Percentiles rank a stretch among this genome's conserved stretches.
Evolutionary conservation across 179 eudicot species (phyloP).

Genomic region (Amaranthus tricolor): DNA sequence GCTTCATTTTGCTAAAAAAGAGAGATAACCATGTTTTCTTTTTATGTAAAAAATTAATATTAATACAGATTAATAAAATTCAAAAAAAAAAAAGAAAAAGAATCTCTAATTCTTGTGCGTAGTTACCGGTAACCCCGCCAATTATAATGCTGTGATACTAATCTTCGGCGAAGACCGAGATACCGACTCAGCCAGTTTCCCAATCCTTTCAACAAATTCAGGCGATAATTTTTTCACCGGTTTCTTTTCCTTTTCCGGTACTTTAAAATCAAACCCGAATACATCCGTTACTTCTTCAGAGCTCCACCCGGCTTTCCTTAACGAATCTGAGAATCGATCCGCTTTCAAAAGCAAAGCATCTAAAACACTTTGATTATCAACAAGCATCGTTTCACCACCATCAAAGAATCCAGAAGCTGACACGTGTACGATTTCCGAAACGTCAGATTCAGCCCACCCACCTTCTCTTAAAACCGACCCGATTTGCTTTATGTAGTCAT

Average conservation of each 20-base stretch:
- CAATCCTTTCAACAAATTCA: conserved; percentile 61
- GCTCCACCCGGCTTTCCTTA: conserved; percentile 89
- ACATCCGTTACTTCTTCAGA: conserved; percentile 87
- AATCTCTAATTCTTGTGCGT: conserved; percentile 21
- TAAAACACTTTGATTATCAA: conserved; percentile 72
- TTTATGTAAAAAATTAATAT: background rate
- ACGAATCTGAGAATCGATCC: conserved; percentile 66
- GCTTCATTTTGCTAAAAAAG: conserved; percentile 2
- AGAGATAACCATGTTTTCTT: conserved; percentile 11
- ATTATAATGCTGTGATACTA: conserved; percentile 23
- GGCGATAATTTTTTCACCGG: conserved; percentile 63
- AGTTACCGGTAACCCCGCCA: conserved; percentile 31
- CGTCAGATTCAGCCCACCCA: conserved; percentile 82
- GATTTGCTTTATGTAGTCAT: conserved; percentile 51
- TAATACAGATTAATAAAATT: background rate
- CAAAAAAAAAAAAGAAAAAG: conserved; percentile 4
- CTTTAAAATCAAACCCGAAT: conserved; percentile 70
- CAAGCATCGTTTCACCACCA: conserved; percentile 66
- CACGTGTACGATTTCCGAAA: conserved; percentile 68
- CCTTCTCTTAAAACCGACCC: conserved; percentile 79
- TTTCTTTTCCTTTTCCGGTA: conserved; percentile 49
- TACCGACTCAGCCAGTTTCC: conserved; percentile 76
- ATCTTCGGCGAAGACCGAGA: conserved; percentile 36
- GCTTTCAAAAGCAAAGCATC: conserved; percentile 77
- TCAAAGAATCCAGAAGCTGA: conserved; percentile 81